phyloP scores from a whole-genome alignment of 805 yeast genomes.

The Wickerhamomyces kurtzmanii region DNA sequence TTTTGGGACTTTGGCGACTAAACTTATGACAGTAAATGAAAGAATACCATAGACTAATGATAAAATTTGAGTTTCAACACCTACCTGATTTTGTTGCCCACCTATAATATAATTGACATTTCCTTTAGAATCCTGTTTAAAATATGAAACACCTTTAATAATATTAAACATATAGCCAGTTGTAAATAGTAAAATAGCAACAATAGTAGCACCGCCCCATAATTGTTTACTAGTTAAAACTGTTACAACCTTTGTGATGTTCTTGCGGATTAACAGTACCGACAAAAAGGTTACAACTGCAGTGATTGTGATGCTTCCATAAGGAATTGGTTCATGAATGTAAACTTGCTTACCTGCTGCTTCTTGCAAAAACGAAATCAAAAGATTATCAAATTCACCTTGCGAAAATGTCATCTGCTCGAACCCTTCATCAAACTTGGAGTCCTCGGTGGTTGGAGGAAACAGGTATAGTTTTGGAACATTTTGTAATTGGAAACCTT shows the following conservation, averaged over 20 bases:
- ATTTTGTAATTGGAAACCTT: constrained; percentile 39
- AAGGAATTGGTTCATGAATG: constrained; percentile 26
- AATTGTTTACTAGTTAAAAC: constrained; percentile 41
- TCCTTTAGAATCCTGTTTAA: constrained; percentile 31
- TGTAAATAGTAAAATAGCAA: constrained; percentile 58
- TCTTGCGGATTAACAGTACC: constrained; percentile 21
- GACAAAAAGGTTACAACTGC: constrained; percentile 24
- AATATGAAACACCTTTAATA: constrained; percentile 58
- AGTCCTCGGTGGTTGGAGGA: constrained; percentile 40
- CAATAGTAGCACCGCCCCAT: constrained; percentile 68
- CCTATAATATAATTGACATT: constrained; percentile 32
- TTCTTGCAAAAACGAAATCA: constrained; percentile 21
- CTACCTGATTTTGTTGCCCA: constrained; percentile 73
- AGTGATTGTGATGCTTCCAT: constrained; percentile 23
- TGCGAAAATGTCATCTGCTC: constrained; percentile 22
- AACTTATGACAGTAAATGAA: constrained; percentile 46
- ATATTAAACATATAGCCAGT: constrained; percentile 92
- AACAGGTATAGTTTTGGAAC: constrained; percentile 73
- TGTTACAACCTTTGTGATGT: constrained; percentile 22
- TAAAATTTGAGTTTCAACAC: constrained; percentile 83
- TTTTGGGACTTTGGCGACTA: constrained; percentile 49
- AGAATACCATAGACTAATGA: constrained; percentile 64
- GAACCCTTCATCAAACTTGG: constrained; percentile 18
- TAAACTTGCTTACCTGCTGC: constrained; percentile 11
- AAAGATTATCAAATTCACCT: constrained; percentile 19